phyloP scores from a whole-genome alignment of 1,284 basidiomycete species.

The Heterobasidion parviporum region DNA sequence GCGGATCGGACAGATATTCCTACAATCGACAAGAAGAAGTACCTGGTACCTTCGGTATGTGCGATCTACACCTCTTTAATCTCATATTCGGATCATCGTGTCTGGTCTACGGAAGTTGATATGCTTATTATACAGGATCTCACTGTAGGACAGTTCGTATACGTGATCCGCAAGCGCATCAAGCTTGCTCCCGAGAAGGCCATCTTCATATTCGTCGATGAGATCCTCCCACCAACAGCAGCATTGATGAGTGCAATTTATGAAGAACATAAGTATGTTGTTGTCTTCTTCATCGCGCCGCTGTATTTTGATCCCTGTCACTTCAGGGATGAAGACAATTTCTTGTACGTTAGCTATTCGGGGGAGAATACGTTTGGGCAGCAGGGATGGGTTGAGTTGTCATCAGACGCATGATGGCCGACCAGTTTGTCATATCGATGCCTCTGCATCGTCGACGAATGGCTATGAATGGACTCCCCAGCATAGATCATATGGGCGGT shows the following conservation, averaged over 20 bases:
- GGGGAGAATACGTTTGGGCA: constrained; percentile 93
- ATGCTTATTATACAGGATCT: constrained; percentile 67
- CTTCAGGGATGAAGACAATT: constrained; percentile 88
- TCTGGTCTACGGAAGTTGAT: constrained; percentile 10
- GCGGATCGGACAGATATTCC: constrained; percentile 98
- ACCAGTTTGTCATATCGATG: background rate
- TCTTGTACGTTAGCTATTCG: constrained; percentile 94
- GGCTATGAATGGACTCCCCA: background rate
- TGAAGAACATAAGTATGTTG: constrained; percentile 94
- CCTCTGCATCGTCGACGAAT: background rate
- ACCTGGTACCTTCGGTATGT: constrained; percentile 90
- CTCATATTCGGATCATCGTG: background rate
- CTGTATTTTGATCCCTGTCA: constrained; percentile 10
- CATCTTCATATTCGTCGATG: constrained; percentile 99
- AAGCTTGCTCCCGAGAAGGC: constrained; percentile 99
- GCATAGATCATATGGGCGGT: constrained; percentile 6
- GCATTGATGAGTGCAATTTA: constrained; percentile 99
- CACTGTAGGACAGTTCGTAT: constrained; percentile 98
- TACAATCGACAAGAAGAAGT: constrained; percentile 99
- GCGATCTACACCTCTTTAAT: constrained; percentile 1
- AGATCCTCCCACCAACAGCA: constrained; percentile 96
- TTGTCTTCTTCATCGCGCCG: background rate
- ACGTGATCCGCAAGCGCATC: constrained; percentile 99
- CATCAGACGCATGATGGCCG: constrained; percentile 11
- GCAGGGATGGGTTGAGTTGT: constrained; percentile 13